phyloP scores from a whole-genome alignment of 1,284 basidiomycete genomes.

The Moesziomyces antarcticus region DNA sequence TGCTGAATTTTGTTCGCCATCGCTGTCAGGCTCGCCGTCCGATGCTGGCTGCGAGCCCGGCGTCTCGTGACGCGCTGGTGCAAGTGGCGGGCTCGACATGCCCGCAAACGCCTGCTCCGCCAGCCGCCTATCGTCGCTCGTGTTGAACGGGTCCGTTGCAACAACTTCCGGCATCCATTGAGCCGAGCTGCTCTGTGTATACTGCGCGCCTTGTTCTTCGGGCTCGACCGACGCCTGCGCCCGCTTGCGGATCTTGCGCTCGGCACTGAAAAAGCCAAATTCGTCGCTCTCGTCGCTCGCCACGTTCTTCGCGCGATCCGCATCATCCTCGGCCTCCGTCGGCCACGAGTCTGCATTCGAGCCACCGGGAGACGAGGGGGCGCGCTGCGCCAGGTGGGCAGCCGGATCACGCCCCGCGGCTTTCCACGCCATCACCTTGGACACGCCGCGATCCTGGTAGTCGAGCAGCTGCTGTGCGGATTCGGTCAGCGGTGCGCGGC shows the following conservation, averaged over 20 bases:
- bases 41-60: too few species aligned
- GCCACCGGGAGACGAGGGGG: neutral
- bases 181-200: neutral
- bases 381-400: neutral
- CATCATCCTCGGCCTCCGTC: neutral
- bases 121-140: constrained; percentile 32
- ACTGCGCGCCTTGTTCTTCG: neutral
- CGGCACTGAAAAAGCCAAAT: constrained; percentile 37
- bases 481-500: constrained; percentile 16
- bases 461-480: constrained; percentile 21
- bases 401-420: constrained; percentile 23
- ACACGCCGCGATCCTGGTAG: constrained; percentile 30
- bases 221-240: neutral
- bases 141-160: constrained; percentile 11
- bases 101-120: constrained; percentile 27
- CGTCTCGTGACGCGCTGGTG: too few species aligned
- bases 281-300: constrained; percentile 22
- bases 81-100: constrained; percentile 15
- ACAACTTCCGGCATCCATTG: constrained; percentile 5
- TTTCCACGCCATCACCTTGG: constrained; percentile 46
- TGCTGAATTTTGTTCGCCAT: too few species aligned
- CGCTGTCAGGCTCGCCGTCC: too few species aligned
- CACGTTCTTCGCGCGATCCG: neutral
- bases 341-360: constrained; percentile 17
- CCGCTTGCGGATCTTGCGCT: constrained; percentile 11